Percentiles rank a stretch among this genome's conserved stretches.
These are phyloP conservation scores for Phanerochaete carnosa DNA, from an alignment of 768 basidiomycete genomes.

Conservation along the genomic window DNA sequence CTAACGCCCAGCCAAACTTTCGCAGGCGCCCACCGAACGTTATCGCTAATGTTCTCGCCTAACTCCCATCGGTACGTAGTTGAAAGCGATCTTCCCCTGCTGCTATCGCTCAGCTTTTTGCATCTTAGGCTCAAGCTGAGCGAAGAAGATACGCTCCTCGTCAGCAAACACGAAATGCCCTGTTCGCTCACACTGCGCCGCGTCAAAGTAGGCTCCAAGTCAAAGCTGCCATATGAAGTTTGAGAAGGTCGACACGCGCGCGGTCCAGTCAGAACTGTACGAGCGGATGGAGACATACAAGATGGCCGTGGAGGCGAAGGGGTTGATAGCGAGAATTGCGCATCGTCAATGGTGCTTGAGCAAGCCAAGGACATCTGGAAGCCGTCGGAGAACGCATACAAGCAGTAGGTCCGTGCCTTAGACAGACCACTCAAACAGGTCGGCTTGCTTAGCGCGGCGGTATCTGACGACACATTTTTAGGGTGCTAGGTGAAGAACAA, in stretches of 20 bases:
- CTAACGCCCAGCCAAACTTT: conserved; percentile 92
- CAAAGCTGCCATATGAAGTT: conserved; percentile 93
- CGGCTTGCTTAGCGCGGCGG: no score
- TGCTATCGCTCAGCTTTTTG: conserved; percentile 95
- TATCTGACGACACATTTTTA: no score
- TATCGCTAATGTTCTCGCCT: conserved; percentile 93
- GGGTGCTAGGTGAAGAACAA: no score
- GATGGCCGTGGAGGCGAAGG: conserved; percentile 61
- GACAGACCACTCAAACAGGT: no score
- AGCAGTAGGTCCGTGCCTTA: no score
- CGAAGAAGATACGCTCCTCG: conserved; percentile 99
- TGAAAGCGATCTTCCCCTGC: conserved; percentile 94
- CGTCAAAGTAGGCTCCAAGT: conserved; percentile 95
- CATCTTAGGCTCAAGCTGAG: conserved; percentile 93
- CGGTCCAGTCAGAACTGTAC: conserved; percentile 87
- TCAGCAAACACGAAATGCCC: conserved; percentile 90
- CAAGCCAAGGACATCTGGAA: no score
- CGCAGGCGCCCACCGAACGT: conserved; percentile 85
- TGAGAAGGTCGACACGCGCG: conserved; percentile 94
- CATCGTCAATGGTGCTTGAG: no score
- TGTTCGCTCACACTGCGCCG: conserved; percentile 90
- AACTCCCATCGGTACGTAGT: conserved; percentile 91
- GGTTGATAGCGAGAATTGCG: no score
- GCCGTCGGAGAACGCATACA: no score
- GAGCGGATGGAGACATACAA: conserved; percentile 98